Evolutionary conservation across 768 basidiomycete species (phyloP), one percentile per base, ranked within the genome.

Genomic region (Boletus sp.): DNA sequence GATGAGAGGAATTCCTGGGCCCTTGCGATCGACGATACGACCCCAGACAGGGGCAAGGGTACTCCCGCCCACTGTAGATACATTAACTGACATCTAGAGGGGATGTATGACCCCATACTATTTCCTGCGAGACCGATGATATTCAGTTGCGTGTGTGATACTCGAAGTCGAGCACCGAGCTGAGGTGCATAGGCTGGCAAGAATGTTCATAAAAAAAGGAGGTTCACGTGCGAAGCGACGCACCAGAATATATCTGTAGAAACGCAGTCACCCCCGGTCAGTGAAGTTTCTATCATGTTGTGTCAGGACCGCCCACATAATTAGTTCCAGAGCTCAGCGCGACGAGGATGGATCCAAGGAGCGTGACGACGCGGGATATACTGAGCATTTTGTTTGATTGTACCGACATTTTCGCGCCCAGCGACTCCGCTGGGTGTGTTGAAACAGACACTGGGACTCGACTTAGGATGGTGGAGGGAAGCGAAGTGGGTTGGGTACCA

Each of bases 131-230:
- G 75, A 15, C 84, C 92, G 17, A 95, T 81, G 36, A 94, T 70
- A 63, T 96, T 95, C 36, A 92, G 76, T 55, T 89, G 83, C 0
- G 93, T 95, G 53, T 94, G 89, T 4, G 83, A 81, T 50, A 95
- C 82, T 46, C 80, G 76, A 17, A 96, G 80, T 40, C 84, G 82
- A n/a, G 84, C 74, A 1, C 89, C 90, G 5, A 96, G 80, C 68
- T 96, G 93, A 0, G 94, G 93, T 2, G 89, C 84, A 69, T 94
- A 97, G 18, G 92, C 93, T 86, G 58, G 57, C 36, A 36, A 20
- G 40, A 42, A 52, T 18, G 24, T 50, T 52, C 50, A 55, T 48
- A 15, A 8, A 32, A 32, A 20, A 2, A 24, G 7, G 4, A 32
- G 11, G 1, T 14, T 8, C 1, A 9, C 17, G 15, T 5, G 1